Conservation (phyloP, 2,329 filamentous ascomycete genomes). For the Phoma sp. region DNA sequence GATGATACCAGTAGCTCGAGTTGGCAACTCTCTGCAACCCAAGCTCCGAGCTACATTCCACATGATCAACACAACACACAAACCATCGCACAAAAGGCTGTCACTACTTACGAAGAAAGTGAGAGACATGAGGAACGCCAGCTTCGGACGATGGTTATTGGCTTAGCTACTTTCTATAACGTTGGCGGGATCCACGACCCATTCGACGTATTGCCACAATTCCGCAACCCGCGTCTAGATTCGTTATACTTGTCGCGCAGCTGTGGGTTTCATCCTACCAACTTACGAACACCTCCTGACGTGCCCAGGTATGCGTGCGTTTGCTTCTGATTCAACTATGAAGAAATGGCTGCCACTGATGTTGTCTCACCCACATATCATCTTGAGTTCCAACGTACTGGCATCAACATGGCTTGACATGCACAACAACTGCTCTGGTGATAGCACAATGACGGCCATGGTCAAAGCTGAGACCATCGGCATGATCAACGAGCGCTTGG, state of each 20-base stretch:
- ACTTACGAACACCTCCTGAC: not conserved
- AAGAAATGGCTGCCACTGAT: constrained; percentile 38
- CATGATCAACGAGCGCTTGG: constrained; percentile 37
- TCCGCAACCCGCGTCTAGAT: not conserved
- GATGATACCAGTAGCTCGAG: not conserved
- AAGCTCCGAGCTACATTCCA: constrained; percentile 4
- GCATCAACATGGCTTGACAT: constrained; percentile 42
- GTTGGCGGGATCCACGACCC: constrained; percentile 19
- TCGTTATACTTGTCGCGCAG: constrained; percentile 4
- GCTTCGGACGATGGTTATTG: constrained; percentile 21
- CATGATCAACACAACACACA: not conserved
- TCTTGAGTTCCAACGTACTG: constrained; percentile 36
- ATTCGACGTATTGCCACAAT: constrained; percentile 2
- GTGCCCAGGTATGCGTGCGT: constrained; percentile 27
- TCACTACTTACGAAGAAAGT: constrained; percentile 27
- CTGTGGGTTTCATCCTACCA: not conserved
- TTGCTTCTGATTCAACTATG: constrained; percentile 29
- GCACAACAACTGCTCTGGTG: constrained; percentile 26
- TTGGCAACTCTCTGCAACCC: constrained; percentile 5
- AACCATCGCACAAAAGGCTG: not conserved
- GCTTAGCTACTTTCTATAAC: constrained; percentile 15
- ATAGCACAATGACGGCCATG: constrained; percentile 35
- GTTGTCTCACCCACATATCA: constrained; percentile 33
- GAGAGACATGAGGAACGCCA: constrained; percentile 26
- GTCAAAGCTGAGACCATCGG: constrained; percentile 37